Base-by-base conservation (phyloP, 768 basidiomycete species). In the Sutorius australiensis region DNA sequence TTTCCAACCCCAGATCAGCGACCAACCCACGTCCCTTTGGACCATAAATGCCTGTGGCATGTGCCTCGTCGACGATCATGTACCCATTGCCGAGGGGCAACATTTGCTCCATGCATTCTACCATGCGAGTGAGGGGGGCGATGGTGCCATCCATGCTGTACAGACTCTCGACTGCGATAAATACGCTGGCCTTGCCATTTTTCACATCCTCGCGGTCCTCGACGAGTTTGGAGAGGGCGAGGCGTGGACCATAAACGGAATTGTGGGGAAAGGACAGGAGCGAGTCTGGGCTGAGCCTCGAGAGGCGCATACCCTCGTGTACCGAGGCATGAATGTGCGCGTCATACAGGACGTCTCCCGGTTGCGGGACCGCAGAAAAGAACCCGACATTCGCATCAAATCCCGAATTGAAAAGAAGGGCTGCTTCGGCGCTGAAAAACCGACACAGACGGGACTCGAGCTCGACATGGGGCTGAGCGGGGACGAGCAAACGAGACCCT, bases 91-190 rank as follows among this genome's bases (percentile, higher is more conserved):
- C 77, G 16, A 59, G 50, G 1, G 87, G 86, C 38, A 92, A 78
- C 11, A 78, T 55, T 37, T 78, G 74, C 27, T 92, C 82, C 40
- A 92, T 61, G 3, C 79, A 61, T 27, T 80, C 77, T 33, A 86
- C 80, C 43, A 97, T 84, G 40, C 81, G 80, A 14, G 48, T 48
- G 28, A 98, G 74, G 0, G 92, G 93, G 0, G 87, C 78, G 54
- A 95, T 79, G 24, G 93, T 95, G 13, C 95, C 95, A 59, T 98
- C 95, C 95, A 98, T 98, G 51, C 87, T 90, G 61, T 98, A 98
- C 41, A 98, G 69, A 36, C 83, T 86, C 75, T 98, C 95, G 7
- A 97, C 84, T 0, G 91, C 84, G 12, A 98, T 68, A 63, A 95
- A 97, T 3, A 90, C 70, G 59, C 74, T 84, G 33, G 57, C 82